Evolutionary conservation across 1,284 basidiomycete species (phyloP).

Genomic region (Sporisorium sorghi): DNA sequence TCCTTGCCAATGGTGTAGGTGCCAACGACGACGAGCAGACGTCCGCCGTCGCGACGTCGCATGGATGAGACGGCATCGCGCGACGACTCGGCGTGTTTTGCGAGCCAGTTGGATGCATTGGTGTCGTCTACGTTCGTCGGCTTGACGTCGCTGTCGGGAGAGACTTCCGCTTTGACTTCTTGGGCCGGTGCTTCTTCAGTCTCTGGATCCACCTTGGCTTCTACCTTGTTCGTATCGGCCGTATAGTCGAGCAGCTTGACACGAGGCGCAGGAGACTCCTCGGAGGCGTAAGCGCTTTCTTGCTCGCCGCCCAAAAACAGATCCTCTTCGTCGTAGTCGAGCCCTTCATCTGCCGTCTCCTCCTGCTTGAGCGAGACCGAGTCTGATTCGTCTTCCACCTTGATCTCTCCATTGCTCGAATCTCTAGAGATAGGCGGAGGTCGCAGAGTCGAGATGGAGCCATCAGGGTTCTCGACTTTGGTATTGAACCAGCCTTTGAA

Average conservation of each 20-base stretch:
- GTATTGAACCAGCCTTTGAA: conserved; percentile 59
- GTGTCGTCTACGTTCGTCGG: conserved; percentile 4
- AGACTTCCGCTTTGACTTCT: conserved; percentile 22
- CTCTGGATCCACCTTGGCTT: neutral
- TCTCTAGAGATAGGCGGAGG: neutral
- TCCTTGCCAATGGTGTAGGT: conserved; percentile 99
- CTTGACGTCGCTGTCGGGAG: conserved; percentile 11
- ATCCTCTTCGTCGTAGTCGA: conserved; percentile 57
- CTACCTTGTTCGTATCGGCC: neutral
- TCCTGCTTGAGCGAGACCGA: conserved; percentile 66
- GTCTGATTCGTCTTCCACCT: conserved; percentile 67
- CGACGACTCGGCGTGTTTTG: conserved; percentile 35
- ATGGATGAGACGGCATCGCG: conserved; percentile 21
- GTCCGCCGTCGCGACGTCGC: conserved; percentile 58
- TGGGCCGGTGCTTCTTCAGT: neutral
- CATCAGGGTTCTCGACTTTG: conserved; percentile 31
- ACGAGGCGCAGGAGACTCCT: conserved; percentile 11
- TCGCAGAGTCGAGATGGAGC: conserved; percentile 14
- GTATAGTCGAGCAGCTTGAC: conserved; percentile 40
- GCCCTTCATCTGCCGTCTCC: conserved; percentile 50
- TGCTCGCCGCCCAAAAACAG: conserved; percentile 23
- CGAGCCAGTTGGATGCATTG: conserved; percentile 42
- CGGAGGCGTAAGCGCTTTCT: conserved; percentile 11
- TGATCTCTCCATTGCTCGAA: conserved; percentile 44
- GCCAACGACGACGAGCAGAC: conserved; percentile 83